Conservation (phyloP, 2,329 filamentous ascomycete genomes). For the Fusarium ambrosium region DNA sequence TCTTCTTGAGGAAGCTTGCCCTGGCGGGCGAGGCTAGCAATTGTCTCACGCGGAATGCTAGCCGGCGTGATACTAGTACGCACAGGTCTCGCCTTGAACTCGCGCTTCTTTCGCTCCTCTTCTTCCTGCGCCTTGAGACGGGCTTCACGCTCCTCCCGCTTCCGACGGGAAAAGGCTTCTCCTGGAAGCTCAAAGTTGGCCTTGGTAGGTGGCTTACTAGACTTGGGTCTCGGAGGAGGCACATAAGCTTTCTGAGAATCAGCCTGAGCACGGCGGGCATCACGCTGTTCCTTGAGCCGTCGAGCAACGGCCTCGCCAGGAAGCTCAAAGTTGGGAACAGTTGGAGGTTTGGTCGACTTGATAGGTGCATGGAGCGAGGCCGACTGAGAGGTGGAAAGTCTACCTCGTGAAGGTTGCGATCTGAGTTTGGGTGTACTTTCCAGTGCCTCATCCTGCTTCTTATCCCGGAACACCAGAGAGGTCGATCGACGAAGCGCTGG, state of each 20-base stretch:
- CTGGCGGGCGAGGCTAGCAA: constrained; percentile 69
- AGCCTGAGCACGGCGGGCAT: constrained; percentile 63
- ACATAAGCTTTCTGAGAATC: constrained; percentile 52
- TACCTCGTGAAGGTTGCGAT: constrained; percentile 34
- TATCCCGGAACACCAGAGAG: constrained; percentile 56
- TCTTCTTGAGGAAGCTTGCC: constrained; percentile 54
- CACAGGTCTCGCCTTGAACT: constrained; percentile 74
- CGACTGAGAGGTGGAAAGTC: constrained; percentile 31
- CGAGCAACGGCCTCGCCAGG: constrained; percentile 73
- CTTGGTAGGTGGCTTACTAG: constrained; percentile 65
- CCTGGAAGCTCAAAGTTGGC: constrained; percentile 74
- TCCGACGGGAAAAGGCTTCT: constrained; percentile 69
- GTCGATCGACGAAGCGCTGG: constrained; percentile 58
- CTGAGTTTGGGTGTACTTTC: constrained; percentile 30
- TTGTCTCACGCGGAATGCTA: constrained; percentile 67
- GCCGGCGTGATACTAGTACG: constrained; percentile 59
- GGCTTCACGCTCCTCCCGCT: constrained; percentile 69
- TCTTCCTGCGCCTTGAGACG: constrained; percentile 70
- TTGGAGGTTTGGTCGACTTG: constrained; percentile 68
- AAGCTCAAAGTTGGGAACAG: constrained; percentile 70
- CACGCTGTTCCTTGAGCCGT: constrained; percentile 69
- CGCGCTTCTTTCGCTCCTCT: constrained; percentile 70
- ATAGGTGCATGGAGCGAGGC: constrained; percentile 57
- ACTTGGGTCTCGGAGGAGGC: constrained; percentile 62
- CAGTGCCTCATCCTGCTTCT: constrained; percentile 32